Base-by-base conservation (phyloP, 768 basidiomycete genomes). In the Myochromella boudieri region DNA sequence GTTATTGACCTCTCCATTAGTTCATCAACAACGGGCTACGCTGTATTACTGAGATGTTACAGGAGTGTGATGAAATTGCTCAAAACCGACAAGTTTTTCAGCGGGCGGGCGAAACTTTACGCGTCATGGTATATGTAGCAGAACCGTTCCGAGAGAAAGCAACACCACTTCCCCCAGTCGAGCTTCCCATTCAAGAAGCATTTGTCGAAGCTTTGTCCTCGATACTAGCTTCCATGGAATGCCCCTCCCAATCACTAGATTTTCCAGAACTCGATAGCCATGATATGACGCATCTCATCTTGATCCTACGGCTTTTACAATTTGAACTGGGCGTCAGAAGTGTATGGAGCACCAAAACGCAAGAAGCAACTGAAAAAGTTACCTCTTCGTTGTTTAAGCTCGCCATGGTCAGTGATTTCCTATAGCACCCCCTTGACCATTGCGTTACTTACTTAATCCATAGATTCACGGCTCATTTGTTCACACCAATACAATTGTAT, bases 1-100 rank as follows among this genome's bases (percentile, higher is more conserved):
- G 28, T 44, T 33, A 25, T 25, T 40, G 11, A 40, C 40, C 17
- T 42, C 24, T 22, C 20, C 49, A n/a, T 0, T 38, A 91, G 87
- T 86, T 91, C 56, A 75, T 90, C 48, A 86, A 87, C 51, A 87
- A 81, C 27, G 88, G 89, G 1, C 68, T 91, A 32, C 75, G 75
- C 44, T 81, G 81, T 52, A 80, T 90, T 14, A 73, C 76, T 4
- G 78, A 82, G 28, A 72, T 83, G 14, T 62, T 86, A 52, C 46
- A 62, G 37, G 59, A 74, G 59, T 33, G 69, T 47, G 42, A 65
- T 28, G 52, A 65, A 22, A 44, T 51, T 25, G 41, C 60, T 18
- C 57, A 64, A 42, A 52, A 60, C 31, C 63, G 61, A 31, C 52
- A 55, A 6, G 69, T 74, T 26, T 68, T 84, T 20, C 70, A 70